Evolutionary conservation across 179 eudicot genomes (phyloP).

Genomic region (Carnegiea gigantea): DNA sequence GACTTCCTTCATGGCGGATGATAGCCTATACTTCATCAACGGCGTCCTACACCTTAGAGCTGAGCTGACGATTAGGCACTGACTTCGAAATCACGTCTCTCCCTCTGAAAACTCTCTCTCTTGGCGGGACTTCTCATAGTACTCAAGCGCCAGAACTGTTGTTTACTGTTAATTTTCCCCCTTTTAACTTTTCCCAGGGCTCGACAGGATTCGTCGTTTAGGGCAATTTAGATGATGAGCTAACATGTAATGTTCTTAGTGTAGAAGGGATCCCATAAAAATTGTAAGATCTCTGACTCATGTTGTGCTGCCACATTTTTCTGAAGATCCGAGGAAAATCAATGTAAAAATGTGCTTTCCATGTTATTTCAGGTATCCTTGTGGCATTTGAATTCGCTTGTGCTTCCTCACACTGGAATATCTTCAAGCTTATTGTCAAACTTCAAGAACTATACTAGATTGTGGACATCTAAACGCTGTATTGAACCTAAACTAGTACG

Average conservation of each 20-base stretch:
- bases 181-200: neutral
- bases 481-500: no score
- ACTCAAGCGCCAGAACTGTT: neutral
- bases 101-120: neutral
- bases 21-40: slow-evolving; percentile 79
- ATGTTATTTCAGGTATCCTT: neutral
- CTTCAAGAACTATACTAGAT: no score
- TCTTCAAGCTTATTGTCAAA: no score
- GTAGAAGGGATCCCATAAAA: slow-evolving; percentile 2
- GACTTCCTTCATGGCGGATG: slow-evolving; percentile 90
- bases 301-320: slow-evolving; percentile 21
- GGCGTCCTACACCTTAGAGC: slow-evolving; percentile 79
- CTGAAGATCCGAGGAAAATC: slow-evolving; percentile 18
- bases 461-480: no score
- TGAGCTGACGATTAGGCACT: slow-evolving; percentile 78
- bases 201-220: slow-evolving; percentile 18
- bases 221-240: slow-evolving; percentile 17
- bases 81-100: slow-evolving; percentile 6
- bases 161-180: neutral
- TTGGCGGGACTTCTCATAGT: neutral
- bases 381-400: neutral
- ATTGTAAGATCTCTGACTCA: neutral
- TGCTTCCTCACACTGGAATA: no score
- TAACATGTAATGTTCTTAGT: slow-evolving; percentile 18
- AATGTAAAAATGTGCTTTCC: slow-evolving; percentile 27